Percentiles rank a stretch among this genome's conserved stretches.
These are phyloP conservation scores for Ustilago xerochloae DNA, from an alignment of 1,284 basidiomycete species.

Conservation along the genomic window DNA sequence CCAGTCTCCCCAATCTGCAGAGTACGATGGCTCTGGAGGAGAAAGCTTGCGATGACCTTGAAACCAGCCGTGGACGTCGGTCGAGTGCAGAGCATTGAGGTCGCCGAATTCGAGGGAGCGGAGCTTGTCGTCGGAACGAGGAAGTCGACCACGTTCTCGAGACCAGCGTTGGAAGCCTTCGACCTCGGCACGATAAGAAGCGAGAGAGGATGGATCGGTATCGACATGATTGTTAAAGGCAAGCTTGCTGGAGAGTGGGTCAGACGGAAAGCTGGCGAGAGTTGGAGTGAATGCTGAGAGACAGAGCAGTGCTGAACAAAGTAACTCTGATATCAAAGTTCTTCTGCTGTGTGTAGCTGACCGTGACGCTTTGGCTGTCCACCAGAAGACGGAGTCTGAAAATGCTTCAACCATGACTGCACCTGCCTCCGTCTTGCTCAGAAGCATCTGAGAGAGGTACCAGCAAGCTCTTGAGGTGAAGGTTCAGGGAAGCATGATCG, in stretches of 20 bases:
- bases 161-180: constrained; percentile 48
- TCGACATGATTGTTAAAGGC: constrained; percentile 37
- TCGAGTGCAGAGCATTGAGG: constrained; percentile 82
- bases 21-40: constrained; percentile 65
- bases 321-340: neutral
- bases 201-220: constrained; percentile 31
- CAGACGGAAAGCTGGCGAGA: constrained; percentile 26
- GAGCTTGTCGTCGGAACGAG: constrained; percentile 53
- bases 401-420: too few species aligned
- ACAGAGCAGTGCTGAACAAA: constrained; percentile 8
- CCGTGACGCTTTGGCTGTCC: neutral
- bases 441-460: neutral
- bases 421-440: neutral
- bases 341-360: neutral
- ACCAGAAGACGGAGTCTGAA: neutral
- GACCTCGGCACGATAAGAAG: constrained; percentile 37
- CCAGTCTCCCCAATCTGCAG: constrained; percentile 67
- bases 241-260: constrained; percentile 35
- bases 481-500: neutral
- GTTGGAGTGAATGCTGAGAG: constrained; percentile 7
- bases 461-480: neutral
- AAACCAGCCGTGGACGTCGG: constrained; percentile 77
- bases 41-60: constrained; percentile 64
- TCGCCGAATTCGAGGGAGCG: constrained; percentile 79
- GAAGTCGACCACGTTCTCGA: constrained; percentile 51